These are phyloP conservation scores for Clarireedia homoeocarpa DNA, from an alignment of 2,329 filamentous ascomycete genomes.

Conservation along the genomic window DNA sequence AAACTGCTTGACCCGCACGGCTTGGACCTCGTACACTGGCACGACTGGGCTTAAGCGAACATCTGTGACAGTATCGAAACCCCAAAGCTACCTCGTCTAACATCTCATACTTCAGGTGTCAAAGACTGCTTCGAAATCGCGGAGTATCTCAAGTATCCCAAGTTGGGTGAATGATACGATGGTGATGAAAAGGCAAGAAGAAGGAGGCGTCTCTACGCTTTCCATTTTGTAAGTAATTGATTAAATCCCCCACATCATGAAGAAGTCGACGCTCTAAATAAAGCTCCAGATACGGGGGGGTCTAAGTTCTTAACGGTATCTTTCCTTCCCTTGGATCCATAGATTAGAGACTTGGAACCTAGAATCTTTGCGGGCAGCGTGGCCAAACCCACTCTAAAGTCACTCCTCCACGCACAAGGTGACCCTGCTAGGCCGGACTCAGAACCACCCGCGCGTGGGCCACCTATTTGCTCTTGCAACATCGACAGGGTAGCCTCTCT, in stretches of 20 bases:
- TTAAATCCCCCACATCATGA: background rate
- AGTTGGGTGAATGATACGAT: background rate
- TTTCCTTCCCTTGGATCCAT: conserved; percentile 2
- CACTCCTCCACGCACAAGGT: conserved; percentile 6
- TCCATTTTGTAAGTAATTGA: background rate
- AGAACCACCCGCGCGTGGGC: conserved; percentile 22
- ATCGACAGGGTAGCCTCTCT: conserved; percentile 20
- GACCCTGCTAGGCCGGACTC: conserved; percentile 15
- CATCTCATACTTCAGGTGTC: conserved; percentile 13
- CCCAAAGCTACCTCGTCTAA: conserved; percentile 21
- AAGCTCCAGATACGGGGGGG: background rate
- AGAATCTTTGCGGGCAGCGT: conserved; percentile 12
- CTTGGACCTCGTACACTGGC: conserved; percentile 6
- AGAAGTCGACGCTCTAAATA: background rate
- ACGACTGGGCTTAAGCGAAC: conserved; percentile 23
- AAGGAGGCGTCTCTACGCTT: background rate
- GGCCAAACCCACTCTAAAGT: conserved; percentile 9
- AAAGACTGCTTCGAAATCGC: conserved; percentile 10
- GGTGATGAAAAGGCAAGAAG: background rate
- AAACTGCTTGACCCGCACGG: conserved; percentile 13
- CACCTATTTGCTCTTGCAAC: conserved; percentile 7
- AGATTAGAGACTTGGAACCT: conserved; percentile 15
- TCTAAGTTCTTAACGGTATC: background rate
- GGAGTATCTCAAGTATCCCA: conserved; percentile 1
- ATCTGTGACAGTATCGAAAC: conserved; percentile 28